A percentile compares a stretch with the other conserved stretches of the same genome.
phyloP scores from a whole-genome alignment of 2,329 filamentous ascomycete species.

The Sporothrix protearum region DNA sequence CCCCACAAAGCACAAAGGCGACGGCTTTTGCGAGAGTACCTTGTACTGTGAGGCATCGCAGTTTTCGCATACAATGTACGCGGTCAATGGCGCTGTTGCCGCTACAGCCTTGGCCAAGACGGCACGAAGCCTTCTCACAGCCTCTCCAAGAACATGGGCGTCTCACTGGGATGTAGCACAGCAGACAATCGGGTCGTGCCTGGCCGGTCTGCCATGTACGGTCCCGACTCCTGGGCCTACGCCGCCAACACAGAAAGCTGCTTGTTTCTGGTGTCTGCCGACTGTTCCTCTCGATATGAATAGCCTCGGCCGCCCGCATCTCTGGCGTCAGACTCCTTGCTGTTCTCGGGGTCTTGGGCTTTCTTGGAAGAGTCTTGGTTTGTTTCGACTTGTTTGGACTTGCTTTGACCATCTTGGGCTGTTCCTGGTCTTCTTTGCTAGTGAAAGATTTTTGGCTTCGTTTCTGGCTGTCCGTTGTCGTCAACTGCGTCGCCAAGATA shows the following conservation, averaged over 20 bases:
- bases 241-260: neutral
- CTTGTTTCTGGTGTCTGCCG: neutral
- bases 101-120: no score
- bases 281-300: slow-evolving; percentile 9
- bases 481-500: neutral
- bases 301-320: neutral
- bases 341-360: neutral
- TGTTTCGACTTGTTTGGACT: neutral
- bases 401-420: neutral
- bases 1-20: neutral
- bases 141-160: slow-evolving; percentile 5
- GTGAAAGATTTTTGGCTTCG: neutral
- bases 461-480: neutral
- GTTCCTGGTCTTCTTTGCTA: neutral
- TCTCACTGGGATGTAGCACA: no score
- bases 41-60: neutral
- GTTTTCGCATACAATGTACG: no score
- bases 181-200: neutral
- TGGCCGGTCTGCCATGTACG: neutral
- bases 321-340: neutral
- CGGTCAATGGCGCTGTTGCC: neutral
- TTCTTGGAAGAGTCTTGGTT: neutral
- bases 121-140: no score
- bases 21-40: no score
- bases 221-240: neutral